These are phyloP conservation scores for Perilla frutescens DNA, from an alignment of 257 asterid species.

Conservation along the genomic window DNA sequence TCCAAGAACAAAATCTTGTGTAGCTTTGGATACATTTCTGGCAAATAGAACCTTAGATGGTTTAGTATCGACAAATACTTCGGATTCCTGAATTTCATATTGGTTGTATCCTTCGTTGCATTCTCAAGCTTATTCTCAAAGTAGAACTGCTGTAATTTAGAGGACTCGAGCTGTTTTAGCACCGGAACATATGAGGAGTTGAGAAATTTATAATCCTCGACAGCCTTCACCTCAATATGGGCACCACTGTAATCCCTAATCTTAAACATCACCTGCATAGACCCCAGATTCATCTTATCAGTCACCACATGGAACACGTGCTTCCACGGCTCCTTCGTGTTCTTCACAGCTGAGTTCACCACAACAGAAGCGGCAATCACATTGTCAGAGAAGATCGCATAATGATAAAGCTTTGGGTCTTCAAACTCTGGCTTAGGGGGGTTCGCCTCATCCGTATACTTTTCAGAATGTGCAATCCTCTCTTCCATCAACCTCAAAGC, in stretches of 20 bases:
- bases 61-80: constrained; percentile 75
- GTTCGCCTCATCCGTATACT: constrained; percentile 68
- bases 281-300: constrained; percentile 83
- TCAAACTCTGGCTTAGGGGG: constrained; percentile 67
- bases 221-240: constrained; percentile 77
- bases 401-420: constrained; percentile 76
- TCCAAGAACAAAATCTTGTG: constrained; percentile 80
- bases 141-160: constrained; percentile 72
- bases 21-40: constrained; percentile 79
- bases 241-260: constrained; percentile 75
- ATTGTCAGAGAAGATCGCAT: constrained; percentile 80
- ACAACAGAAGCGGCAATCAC: constrained; percentile 86
- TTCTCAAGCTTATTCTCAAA: constrained; percentile 76
- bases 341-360: constrained; percentile 76
- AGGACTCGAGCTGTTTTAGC: constrained; percentile 71
- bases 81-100: constrained; percentile 84
- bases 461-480: constrained; percentile 75
- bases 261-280: constrained; percentile 82
- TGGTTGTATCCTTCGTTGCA: constrained; percentile 80
- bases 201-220: constrained; percentile 74
- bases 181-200: constrained; percentile 81
- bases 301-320: constrained; percentile 86
- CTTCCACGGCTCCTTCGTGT: constrained; percentile 71
- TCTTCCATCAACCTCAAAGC: constrained; percentile 83
- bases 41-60: constrained; percentile 79